Base-by-base conservation (phyloP, 2,329 filamentous ascomycete genomes). In the Hyphodiscus sp. region DNA sequence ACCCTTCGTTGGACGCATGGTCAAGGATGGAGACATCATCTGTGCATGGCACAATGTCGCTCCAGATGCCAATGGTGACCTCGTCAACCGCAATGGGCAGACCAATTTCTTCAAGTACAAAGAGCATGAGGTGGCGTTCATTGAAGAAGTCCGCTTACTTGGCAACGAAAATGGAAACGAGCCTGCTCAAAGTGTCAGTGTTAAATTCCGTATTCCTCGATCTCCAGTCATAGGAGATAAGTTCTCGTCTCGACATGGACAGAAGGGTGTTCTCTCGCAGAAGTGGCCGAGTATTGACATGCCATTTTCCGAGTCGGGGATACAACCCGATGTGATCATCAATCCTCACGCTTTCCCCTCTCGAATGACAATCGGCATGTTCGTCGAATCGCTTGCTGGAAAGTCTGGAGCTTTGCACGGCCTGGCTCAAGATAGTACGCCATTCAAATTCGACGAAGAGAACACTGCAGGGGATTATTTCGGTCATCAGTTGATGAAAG, bases 361-460 rank as follows among this genome's bases (percentile, higher is more conserved):
- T 45, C 91, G 94, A 73, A 99, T 99, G 94, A 99, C 94, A 19
- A 99, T 99, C 68, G 94, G 94, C 68, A 97, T 97, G 89, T 97
- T 99, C 72, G 84, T 99, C 67, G 94, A 99, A 75, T 96, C 91
- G 5, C 80, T 99, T 50, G 94, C 94, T 10, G 94, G 94, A 57
- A 99, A 99, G 75, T 84, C 92, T 10, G 94, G 94, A 46, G 89
- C 92, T 15, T 80, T 99, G 38, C 94, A 99, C 69, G 94, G 94
- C 46, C 79, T 96, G n/a, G 89, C 94, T 0, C 94, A 97, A 71
- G 94, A 99, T 70, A 91, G 84, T 45, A 97, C 94, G 0, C 94
- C 94, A 0, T 99, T 96, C 80, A 85, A 86, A 61, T 99, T 97
- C 70, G 86, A 90, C 67, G 92, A 97, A 72, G 80, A 94, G 60